These are phyloP conservation scores for Paspalum vaginatum DNA, from an alignment of 176 grass and related monocot species.

Conservation along the genomic window DNA sequence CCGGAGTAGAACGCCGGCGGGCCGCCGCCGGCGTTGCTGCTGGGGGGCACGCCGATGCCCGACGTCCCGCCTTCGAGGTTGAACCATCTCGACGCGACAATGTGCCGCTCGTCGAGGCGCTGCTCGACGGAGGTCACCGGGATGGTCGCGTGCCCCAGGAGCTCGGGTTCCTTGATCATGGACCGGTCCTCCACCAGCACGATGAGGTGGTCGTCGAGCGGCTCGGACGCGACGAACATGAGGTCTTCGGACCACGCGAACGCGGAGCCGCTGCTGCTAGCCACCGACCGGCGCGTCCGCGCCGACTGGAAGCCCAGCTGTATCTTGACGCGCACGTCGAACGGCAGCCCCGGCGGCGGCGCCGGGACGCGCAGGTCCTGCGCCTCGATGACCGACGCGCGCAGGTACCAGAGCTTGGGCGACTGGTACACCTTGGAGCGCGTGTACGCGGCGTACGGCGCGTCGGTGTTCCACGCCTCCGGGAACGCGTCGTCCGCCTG, in stretches of 20 bases:
- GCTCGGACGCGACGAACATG: constrained; percentile 86
- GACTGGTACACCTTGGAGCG: constrained; percentile 97
- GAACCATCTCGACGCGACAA: constrained; percentile 72
- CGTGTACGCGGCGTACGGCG: constrained; percentile 78
- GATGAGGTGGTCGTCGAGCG: constrained; percentile 64
- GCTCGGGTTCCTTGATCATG: constrained; percentile 62
- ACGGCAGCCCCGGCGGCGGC: constrained; percentile 56
- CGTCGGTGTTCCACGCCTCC: constrained; percentile 90
- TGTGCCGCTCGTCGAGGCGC: constrained; percentile 81
- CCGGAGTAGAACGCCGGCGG: constrained; percentile 61
- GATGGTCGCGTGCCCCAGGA: constrained; percentile 65
- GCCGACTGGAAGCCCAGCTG: constrained; percentile 85
- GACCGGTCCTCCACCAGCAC: constrained; percentile 86
- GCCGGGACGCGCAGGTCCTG: constrained; percentile 77
- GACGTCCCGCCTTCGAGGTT: constrained; percentile 48
- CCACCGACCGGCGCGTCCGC: constrained; percentile 72
- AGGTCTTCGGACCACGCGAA: constrained; percentile 93
- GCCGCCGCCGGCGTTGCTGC: background rate
- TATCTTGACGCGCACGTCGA: constrained; percentile 84
- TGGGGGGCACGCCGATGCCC: constrained; percentile 2
- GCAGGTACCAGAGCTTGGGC: constrained; percentile 95
- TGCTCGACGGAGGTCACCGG: constrained; percentile 69
- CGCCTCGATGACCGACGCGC: constrained; percentile 80
- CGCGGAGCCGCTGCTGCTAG: constrained; percentile 66
- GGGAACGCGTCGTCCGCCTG: constrained; percentile 92